Evolutionary conservation across 2,329 filamentous ascomycete genomes (phyloP).

Genomic region (Neopestalotiopsis rosae): DNA sequence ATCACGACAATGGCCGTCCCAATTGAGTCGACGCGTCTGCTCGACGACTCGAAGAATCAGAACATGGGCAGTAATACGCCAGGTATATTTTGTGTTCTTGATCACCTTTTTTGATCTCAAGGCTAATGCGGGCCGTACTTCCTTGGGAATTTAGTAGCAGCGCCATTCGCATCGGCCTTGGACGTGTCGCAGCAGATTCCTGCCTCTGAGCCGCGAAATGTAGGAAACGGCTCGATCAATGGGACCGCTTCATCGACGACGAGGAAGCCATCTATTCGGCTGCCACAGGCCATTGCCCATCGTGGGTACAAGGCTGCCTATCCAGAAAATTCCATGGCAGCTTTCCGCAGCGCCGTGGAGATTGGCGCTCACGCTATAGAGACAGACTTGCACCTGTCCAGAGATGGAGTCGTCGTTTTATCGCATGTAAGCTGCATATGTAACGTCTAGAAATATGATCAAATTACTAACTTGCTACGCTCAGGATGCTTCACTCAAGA

Average conservation of each 20-base stretch:
- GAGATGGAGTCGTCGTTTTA: constrained; percentile 83
- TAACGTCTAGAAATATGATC: too few species aligned
- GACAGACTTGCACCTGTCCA: constrained; percentile 84
- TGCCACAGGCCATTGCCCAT: constrained; percentile 79
- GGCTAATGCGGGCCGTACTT: background rate
- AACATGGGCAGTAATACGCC: background rate
- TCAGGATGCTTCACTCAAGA: constrained; percentile 75
- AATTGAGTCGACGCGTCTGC: constrained; percentile 14
- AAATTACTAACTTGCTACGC: too few species aligned
- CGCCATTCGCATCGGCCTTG: constrained; percentile 9
- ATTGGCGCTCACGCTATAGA: constrained; percentile 83
- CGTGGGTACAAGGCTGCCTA: constrained; percentile 77
- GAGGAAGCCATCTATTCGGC: constrained; percentile 20
- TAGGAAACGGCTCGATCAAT: background rate
- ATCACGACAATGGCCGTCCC: background rate
- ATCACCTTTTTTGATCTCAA: background rate
- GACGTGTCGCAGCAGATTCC: background rate
- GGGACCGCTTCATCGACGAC: background rate
- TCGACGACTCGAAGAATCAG: constrained; percentile 4
- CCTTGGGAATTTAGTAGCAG: background rate
- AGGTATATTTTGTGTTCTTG: constrained; percentile 2
- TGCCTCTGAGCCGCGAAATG: too few species aligned
- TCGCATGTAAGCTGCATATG: constrained; percentile 66
- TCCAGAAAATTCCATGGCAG: constrained; percentile 86
- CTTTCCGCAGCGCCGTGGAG: constrained; percentile 75